A percentile compares a stretch with the other conserved stretches of the same genome.
Conservation (phyloP, 2,329 filamentous ascomycete genomes). For the Claviceps sp. region DNA sequence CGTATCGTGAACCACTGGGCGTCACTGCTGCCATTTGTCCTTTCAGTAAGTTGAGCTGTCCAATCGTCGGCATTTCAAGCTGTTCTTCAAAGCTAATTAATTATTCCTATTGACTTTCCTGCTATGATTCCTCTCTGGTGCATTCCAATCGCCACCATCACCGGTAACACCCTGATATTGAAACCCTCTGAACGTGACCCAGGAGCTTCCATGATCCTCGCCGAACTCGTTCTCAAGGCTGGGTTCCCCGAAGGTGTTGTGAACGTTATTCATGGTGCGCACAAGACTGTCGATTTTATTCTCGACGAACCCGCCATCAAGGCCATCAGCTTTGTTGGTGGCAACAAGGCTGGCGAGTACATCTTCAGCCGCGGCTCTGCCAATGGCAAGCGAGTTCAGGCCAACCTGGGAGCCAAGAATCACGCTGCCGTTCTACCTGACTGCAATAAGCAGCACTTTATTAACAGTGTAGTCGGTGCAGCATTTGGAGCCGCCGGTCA, state of each 20-base stretch:
- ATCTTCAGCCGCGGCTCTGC: constrained; percentile 67
- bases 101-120: constrained; percentile 53
- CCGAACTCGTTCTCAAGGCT: constrained; percentile 65
- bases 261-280: constrained; percentile 70
- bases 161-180: constrained; percentile 70
- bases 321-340: constrained; percentile 74
- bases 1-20: constrained; percentile 68
- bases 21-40: constrained; percentile 77
- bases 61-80: not conserved
- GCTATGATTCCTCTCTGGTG: constrained; percentile 92
- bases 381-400: constrained; percentile 79
- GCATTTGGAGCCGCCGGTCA: constrained; percentile 78
- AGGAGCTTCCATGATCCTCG: constrained; percentile 73
- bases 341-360: constrained; percentile 81
- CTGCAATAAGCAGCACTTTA: constrained; percentile 80
- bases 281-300: constrained; percentile 74
- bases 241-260: constrained; percentile 72
- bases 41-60: constrained; percentile 46
- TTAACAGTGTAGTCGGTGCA: constrained; percentile 72
- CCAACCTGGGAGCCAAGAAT: constrained; percentile 81
- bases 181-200: constrained; percentile 82
- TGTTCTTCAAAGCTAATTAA: constrained; percentile 6
- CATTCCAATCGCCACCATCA: constrained; percentile 72
- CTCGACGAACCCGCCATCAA: constrained; percentile 76
- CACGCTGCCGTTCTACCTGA: constrained; percentile 74